These are phyloP conservation scores for Picea abies DNA, from an alignment of 83 land plant genomes.

Conservation along the genomic window DNA sequence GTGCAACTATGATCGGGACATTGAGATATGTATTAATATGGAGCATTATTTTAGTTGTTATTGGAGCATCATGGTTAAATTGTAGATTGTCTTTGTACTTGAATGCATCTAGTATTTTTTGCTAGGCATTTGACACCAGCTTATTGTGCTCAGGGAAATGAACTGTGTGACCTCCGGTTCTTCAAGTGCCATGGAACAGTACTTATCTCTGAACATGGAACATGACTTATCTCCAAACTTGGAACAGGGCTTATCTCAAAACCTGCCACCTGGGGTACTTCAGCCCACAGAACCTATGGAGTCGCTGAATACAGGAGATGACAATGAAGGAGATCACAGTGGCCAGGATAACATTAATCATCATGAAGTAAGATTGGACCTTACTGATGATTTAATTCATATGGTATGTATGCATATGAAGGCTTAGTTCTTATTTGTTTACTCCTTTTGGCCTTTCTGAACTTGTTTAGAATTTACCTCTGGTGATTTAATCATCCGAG, in stretches of 20 bases:
- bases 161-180: background rate
- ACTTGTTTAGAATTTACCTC: background rate
- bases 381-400: conserved; percentile 90
- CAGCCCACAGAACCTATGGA: conserved; percentile 19
- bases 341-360: conserved; percentile 32
- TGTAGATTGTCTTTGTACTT: background rate
- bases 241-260: background rate
- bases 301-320: conserved; percentile 27
- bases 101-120: background rate
- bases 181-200: background rate
- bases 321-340: conserved; percentile 29
- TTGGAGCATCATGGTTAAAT: too few species aligned
- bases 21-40: too few species aligned
- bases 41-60: too few species aligned
- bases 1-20: too few species aligned
- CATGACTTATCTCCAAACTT: background rate
- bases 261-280: background rate
- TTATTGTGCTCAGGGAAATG: background rate
- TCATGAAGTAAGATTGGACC: conserved; percentile 68
- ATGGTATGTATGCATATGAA: conserved; percentile 51
- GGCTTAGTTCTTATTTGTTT: background rate
- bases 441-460: background rate
- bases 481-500: background rate
- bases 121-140: background rate
- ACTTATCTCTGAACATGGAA: background rate